phyloP scores from a whole-genome alignment of 176 grass and related monocot species.

The Musa beccarii region DNA sequence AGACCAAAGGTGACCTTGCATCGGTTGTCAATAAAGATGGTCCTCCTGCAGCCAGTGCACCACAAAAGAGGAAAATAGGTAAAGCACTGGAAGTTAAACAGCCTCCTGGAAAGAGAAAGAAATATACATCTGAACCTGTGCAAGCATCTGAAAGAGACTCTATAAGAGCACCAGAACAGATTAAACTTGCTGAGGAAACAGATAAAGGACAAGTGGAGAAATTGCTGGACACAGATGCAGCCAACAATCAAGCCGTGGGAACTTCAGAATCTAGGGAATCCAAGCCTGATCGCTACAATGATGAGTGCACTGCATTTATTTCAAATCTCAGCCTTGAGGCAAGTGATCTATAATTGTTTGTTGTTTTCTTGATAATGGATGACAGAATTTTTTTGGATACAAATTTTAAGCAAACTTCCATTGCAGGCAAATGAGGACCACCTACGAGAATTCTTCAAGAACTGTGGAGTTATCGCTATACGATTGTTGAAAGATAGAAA shows the following conservation, averaged over 20 bases:
- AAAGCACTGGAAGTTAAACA: slow-evolving; percentile 47
- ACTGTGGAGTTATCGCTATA: slow-evolving; percentile 58
- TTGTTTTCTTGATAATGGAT: not conserved
- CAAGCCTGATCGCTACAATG: slow-evolving; percentile 45
- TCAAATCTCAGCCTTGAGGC: slow-evolving; percentile 66
- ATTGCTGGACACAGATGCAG: slow-evolving; percentile 4
- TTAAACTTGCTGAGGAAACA: slow-evolving; percentile 11
- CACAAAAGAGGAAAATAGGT: slow-evolving; percentile 68
- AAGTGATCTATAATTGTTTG: slow-evolving; percentile 3
- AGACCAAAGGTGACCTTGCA: slow-evolving; percentile 39
- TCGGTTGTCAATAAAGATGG: slow-evolving; percentile 30
- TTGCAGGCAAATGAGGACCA: slow-evolving; percentile 73
- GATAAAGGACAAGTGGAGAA: slow-evolving; percentile 17
- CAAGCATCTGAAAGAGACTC: slow-evolving; percentile 27
- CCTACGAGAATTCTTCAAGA: slow-evolving; percentile 51
- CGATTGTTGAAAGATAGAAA: slow-evolving; percentile 74
- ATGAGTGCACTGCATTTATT: slow-evolving; percentile 73
- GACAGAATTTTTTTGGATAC: slow-evolving; percentile 3
- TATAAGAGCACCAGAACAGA: slow-evolving; percentile 7
- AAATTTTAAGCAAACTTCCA: slow-evolving; percentile 14
- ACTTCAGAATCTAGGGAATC: slow-evolving; percentile 36
- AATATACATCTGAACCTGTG: slow-evolving; percentile 33
- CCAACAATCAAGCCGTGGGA: slow-evolving; percentile 2
- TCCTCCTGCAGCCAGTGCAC: slow-evolving; percentile 37
- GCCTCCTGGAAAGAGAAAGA: slow-evolving; percentile 69